phyloP scores from a whole-genome alignment of 1,284 basidiomycete genomes.

The Pulchroboletus neoregius region DNA sequence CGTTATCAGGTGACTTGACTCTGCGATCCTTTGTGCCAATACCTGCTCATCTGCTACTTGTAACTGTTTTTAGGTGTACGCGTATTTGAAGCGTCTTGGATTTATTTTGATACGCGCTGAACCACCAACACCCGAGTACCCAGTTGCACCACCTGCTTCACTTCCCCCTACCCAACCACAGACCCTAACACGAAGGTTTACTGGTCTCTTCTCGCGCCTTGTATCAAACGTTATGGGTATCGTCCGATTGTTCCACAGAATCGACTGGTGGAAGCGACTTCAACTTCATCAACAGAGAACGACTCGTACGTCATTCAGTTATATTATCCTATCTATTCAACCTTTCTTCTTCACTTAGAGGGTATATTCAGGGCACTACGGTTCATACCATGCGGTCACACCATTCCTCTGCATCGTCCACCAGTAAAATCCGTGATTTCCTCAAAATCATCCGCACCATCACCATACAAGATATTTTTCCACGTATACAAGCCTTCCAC shows the following conservation, averaged over 20 bases:
- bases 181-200: slow-evolving; percentile 35
- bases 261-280: slow-evolving; percentile 59
- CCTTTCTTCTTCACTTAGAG: slow-evolving; percentile 37
- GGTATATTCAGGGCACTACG: slow-evolving; percentile 71
- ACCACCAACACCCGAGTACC: slow-evolving; percentile 60
- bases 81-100: slow-evolving; percentile 88
- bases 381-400: slow-evolving; percentile 69
- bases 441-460: not conserved
- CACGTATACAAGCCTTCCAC: slow-evolving; percentile 92
- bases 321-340: not conserved
- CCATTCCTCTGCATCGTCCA: slow-evolving; percentile 35
- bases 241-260: slow-evolving; percentile 18
- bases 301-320: slow-evolving; percentile 13
- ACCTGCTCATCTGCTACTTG: slow-evolving; percentile 3
- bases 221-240: slow-evolving; percentile 30
- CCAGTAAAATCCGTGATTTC: slow-evolving; percentile 9
- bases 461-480: slow-evolving; percentile 80
- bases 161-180: not conserved
- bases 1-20: slow-evolving; percentile 70
- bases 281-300: slow-evolving; percentile 37
- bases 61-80: slow-evolving; percentile 64
- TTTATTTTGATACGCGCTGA: slow-evolving; percentile 80
- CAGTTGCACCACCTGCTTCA: slow-evolving; percentile 40
- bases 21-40: not conserved
- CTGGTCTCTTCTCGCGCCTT: slow-evolving; percentile 33